Evolutionary conservation across 345 rosid genomes (phyloP), one percentile per base, ranked within the genome.

Genomic region (Gossypium stocksii): DNA sequence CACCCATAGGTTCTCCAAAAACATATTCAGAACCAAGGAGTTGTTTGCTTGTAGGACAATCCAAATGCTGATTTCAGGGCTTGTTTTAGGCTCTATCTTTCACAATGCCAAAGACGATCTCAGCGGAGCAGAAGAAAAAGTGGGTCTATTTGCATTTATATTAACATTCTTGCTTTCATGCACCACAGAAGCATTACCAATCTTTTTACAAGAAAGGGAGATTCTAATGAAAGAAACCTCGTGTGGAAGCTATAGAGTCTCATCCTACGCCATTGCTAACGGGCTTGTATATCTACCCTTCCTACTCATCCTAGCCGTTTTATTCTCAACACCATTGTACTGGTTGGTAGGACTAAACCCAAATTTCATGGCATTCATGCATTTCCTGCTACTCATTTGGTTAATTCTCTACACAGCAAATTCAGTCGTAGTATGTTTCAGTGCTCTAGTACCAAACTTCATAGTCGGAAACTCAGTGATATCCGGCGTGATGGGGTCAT

Each of bases 401-500:
- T 77, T 95, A 80, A 87, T 95, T 74, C 96, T 95, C 44, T 91
- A 91, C 86, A 93, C 98, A 1, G 99, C 99, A 17, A 93, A 95
- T 68, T 95, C 99, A 0, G 97, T 94, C 17, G 98, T 94, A 76
- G 93, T 91, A 60, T 94, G 98, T 77, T 87, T 92, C 83, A 92
- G 97, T 68, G 95, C 98, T 46, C 79, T 94, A 41, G 98, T 87
- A 22, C 98, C 98, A 1, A 92, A 92, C 45, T 92, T 94, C 95
- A 92, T 94, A 0, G 88, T 89, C 4, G 98, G 98, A 7, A 94
- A 91, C 74, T 92, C 98, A 0, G 88, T 94, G 73, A 91, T 94
- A 41, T 91, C 98, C 0, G 97, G 98, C 11, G 99, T 93, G 52
- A 93, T 95, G 98, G 99, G 99, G 0, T 91, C 99, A 0, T 93